Percentiles rank a stretch among this genome's conserved stretches.
phyloP scores from a whole-genome alignment of 495 filamentous ascomycete species.

The Jackrogersella minutella region DNA sequence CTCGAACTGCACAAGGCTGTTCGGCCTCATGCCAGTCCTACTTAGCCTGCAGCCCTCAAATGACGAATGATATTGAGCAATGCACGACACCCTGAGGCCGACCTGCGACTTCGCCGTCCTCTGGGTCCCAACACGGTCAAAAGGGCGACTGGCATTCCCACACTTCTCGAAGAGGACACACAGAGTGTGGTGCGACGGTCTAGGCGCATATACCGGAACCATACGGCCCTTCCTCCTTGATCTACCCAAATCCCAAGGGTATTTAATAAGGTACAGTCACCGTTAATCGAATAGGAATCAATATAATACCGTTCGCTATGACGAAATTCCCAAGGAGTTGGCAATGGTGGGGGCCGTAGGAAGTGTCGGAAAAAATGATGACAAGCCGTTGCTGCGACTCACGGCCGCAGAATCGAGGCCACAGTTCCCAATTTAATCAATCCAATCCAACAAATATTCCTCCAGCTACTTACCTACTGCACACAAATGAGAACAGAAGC shows the following conservation, averaged over 20 bases:
- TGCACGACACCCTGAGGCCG: constrained; percentile 31
- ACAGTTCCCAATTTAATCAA: constrained; percentile 11
- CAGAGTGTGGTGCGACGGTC: constrained; percentile 7
- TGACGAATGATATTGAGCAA: constrained; percentile 41
- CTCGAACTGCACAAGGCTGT: constrained; percentile 46
- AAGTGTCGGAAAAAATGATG: constrained; percentile 25
- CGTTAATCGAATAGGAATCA: constrained; percentile 6
- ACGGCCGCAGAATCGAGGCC: constrained; percentile 31
- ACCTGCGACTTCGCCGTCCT: constrained; percentile 33
- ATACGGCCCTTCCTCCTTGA: constrained; percentile 22
- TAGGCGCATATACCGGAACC: constrained; percentile 22
- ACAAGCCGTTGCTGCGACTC: constrained; percentile 22
- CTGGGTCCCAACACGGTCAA: constrained; percentile 28
- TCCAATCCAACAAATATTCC: constrained; percentile 8
- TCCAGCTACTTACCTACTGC: neutral
- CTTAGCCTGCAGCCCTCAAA: constrained; percentile 32
- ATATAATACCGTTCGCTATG: constrained; percentile 10
- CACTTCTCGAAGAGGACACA: constrained; percentile 8
- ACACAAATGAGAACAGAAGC: constrained; percentile 2
- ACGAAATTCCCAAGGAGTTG: constrained; percentile 35
- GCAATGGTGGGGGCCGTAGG: constrained; percentile 31
- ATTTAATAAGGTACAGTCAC: neutral
- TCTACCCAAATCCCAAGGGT: constrained; percentile 15
- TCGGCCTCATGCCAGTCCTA: constrained; percentile 42
- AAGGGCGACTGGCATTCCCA: constrained; percentile 22